Conservation (phyloP, 495 filamentous ascomycete species). For the Lasiosphaeria miniovina region DNA sequence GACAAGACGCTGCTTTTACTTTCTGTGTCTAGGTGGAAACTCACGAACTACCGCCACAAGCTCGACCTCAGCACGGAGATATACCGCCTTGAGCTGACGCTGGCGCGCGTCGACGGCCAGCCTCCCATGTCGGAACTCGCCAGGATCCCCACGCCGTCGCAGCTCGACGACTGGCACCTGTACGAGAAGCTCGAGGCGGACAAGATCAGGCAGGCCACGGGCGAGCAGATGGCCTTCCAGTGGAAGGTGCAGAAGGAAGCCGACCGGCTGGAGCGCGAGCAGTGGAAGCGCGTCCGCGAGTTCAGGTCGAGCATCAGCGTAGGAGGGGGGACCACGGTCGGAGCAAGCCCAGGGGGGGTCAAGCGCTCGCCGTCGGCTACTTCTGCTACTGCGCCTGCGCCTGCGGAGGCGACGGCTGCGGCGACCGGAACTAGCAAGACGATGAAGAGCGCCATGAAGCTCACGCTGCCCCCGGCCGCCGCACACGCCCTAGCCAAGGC, state of each 20-base stretch:
- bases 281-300: slow-evolving; percentile 8
- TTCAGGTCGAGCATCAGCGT: slow-evolving; percentile 13
- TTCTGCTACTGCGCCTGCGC: too few relatives aligned
- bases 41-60: slow-evolving; percentile 40
- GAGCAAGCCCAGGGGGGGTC: neutral
- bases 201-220: slow-evolving; percentile 17
- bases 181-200: slow-evolving; percentile 40
- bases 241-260: slow-evolving; percentile 11
- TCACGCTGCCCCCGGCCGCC: neutral
- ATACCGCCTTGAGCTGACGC: slow-evolving; percentile 34
- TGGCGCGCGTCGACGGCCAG: slow-evolving; percentile 34
- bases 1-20: slow-evolving; percentile 8
- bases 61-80: slow-evolving; percentile 25
- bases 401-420: too few relatives aligned
- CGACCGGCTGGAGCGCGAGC: slow-evolving; percentile 10
- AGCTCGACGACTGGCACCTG: slow-evolving; percentile 47
- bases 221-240: slow-evolving; percentile 5
- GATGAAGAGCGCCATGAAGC: slow-evolving; percentile 4
- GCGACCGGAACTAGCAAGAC: neutral
- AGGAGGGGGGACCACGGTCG: neutral
- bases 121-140: slow-evolving; percentile 28
- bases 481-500: neutral
- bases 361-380: too few relatives aligned
- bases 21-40: slow-evolving; percentile 24
- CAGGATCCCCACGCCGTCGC: slow-evolving; percentile 40